These are phyloP conservation scores for Fusarium udum DNA, from an alignment of 2,329 filamentous ascomycete genomes.

Conservation along the genomic window DNA sequence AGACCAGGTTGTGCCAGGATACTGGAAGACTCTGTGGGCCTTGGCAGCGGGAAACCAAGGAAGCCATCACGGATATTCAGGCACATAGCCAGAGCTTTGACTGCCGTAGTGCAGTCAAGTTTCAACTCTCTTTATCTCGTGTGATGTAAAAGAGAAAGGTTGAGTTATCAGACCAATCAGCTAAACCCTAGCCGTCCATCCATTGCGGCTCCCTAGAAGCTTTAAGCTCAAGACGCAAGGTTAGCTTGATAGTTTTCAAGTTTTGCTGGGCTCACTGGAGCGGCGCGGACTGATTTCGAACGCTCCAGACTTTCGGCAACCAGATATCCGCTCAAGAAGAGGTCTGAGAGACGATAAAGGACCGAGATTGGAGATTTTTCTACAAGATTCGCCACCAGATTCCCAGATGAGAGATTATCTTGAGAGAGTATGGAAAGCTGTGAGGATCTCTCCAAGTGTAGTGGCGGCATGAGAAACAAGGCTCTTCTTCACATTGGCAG, in stretches of 20 bases:
- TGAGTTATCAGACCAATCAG: constrained; percentile 19
- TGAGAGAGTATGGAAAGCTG: not conserved
- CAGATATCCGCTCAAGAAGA: constrained; percentile 11
- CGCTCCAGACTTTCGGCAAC: constrained; percentile 34
- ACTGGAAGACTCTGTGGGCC: constrained; percentile 36
- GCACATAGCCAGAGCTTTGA: constrained; percentile 12
- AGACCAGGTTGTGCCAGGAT: constrained; percentile 26
- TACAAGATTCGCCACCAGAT: not conserved
- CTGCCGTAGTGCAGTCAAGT: not conserved
- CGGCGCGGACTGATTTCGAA: constrained; percentile 28
- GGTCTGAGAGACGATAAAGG: not conserved
- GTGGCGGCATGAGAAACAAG: constrained; percentile 15
- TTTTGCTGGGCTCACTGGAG: constrained; percentile 18
- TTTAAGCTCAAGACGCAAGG: constrained; percentile 16
- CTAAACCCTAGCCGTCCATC: constrained; percentile 6
- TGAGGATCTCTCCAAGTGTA: constrained; percentile 11
- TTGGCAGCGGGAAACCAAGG: constrained; percentile 29
- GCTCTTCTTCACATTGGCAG: not conserved
- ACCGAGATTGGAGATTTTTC: constrained; percentile 15
- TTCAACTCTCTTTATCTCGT: not conserved
- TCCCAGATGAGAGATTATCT: not conserved
- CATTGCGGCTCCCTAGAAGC: not conserved
- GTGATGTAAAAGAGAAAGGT: constrained; percentile 5
- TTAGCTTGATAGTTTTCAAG: constrained; percentile 26
- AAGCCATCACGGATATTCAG: constrained; percentile 29